These are phyloP conservation scores for Brassica juncea DNA, from an alignment of 345 rosid genomes.

Conservation along the genomic window DNA sequence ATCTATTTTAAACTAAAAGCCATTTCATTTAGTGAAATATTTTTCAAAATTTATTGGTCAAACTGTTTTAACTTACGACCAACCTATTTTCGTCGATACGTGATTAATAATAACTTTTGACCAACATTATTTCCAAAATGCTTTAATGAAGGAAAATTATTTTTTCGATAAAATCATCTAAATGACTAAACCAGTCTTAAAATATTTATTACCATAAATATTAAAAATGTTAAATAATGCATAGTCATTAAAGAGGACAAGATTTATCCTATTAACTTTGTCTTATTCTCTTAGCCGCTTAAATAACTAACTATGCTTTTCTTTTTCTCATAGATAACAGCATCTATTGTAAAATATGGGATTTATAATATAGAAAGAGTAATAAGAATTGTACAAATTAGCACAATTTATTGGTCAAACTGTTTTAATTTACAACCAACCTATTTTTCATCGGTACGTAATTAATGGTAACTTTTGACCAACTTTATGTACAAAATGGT, in stretches of 20 bases:
- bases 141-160: neutral
- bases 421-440: too few species aligned
- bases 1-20: neutral
- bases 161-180: neutral
- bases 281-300: too few species aligned
- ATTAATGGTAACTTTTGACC: too few species aligned
- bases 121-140: neutral
- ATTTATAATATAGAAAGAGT: too few species aligned
- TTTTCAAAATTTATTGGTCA: neutral
- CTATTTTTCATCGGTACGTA: too few species aligned
- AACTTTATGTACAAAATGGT: too few species aligned
- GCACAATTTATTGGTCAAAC: neutral
- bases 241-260: neutral
- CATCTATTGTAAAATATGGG: neutral
- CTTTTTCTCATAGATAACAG: neutral
- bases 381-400: neutral
- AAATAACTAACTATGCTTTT: neutral
- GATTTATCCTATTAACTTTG: too few species aligned
- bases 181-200: too few species aligned
- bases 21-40: neutral
- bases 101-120: neutral
- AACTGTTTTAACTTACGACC: neutral
- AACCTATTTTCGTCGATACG: neutral
- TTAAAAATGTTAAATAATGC: neutral
- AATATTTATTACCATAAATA: neutral